phyloP scores from a whole-genome alignment of 495 filamentous ascomycete species.

The Gamarada debralockiae region DNA sequence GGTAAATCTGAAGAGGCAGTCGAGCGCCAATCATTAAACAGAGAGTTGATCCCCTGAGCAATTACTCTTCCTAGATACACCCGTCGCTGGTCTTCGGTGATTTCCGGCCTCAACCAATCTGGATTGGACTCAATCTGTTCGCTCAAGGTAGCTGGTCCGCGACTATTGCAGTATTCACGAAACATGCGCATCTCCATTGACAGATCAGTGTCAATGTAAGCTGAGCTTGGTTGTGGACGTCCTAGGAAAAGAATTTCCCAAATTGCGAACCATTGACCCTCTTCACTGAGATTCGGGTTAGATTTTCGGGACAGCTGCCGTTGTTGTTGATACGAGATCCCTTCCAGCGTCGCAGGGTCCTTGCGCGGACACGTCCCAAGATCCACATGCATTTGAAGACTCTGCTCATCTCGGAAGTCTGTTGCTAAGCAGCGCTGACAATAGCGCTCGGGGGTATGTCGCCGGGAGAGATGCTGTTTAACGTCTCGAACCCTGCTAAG shows the following conservation, averaged over 20 bases:
- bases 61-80: not conserved
- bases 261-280: conserved; percentile 13
- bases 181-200: not conserved
- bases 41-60: not conserved
- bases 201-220: conserved; percentile 10
- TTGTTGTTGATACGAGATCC: conserved; percentile 31
- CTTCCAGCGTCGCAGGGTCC: conserved; percentile 22
- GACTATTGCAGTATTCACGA: conserved; percentile 1
- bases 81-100: not conserved
- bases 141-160: not conserved
- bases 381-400: conserved; percentile 22
- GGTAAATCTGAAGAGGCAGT: not conserved
- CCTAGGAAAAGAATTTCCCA: conserved; percentile 15
- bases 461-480: conserved; percentile 31
- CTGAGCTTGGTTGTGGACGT: not conserved
- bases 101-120: not conserved
- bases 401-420: conserved; percentile 23
- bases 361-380: conserved; percentile 12
- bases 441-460: conserved; percentile 29
- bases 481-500: conserved; percentile 31
- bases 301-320: conserved; percentile 20
- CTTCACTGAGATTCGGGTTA: not conserved
- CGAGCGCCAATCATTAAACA: not conserved
- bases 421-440: conserved; percentile 27
- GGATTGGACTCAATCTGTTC: not conserved